Percentiles rank a stretch among this genome's conserved stretches.
Conservation (phyloP, 2,329 filamentous ascomycete genomes). For the Lecanoromycetidae sp. region DNA sequence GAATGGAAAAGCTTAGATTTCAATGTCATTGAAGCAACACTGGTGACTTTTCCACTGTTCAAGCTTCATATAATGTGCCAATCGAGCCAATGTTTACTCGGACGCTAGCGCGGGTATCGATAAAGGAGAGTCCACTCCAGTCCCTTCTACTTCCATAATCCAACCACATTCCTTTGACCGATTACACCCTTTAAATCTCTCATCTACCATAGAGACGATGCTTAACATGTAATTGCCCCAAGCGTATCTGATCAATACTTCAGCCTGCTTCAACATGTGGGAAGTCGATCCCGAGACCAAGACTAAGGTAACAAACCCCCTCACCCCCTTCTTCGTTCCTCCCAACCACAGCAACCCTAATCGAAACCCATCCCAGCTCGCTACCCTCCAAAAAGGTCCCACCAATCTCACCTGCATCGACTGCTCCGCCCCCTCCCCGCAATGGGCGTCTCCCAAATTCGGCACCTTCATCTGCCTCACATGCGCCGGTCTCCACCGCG, state of each 20-base stretch:
- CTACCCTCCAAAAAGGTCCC: conserved; percentile 79
- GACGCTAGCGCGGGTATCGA: background rate
- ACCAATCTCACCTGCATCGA: conserved; percentile 88
- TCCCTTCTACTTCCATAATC: background rate
- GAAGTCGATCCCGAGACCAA: conserved; percentile 96
- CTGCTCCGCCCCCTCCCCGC: conserved; percentile 86
- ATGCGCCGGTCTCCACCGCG: conserved; percentile 88
- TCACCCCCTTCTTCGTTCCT: background rate
- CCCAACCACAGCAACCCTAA: background rate
- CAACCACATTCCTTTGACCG: too few species aligned
- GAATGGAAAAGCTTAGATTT: background rate
- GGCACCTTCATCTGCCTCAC: conserved; percentile 97
- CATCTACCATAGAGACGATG: background rate
- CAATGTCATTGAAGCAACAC: background rate
- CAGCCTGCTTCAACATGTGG: conserved; percentile 52
- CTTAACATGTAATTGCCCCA: background rate
- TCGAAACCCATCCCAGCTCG: conserved; percentile 48
- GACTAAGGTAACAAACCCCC: conserved; percentile 64
- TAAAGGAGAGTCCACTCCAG: background rate
- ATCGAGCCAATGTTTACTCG: background rate
- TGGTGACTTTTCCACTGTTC: background rate
- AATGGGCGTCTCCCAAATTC: conserved; percentile 97
- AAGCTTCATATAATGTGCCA: background rate
- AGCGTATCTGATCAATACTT: background rate
- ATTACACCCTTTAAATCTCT: background rate